Evolutionary conservation across 176 grass and related monocot genomes (phyloP), one percentile per base, ranked within the genome.

Genomic region (Puya raimondii): DNA sequence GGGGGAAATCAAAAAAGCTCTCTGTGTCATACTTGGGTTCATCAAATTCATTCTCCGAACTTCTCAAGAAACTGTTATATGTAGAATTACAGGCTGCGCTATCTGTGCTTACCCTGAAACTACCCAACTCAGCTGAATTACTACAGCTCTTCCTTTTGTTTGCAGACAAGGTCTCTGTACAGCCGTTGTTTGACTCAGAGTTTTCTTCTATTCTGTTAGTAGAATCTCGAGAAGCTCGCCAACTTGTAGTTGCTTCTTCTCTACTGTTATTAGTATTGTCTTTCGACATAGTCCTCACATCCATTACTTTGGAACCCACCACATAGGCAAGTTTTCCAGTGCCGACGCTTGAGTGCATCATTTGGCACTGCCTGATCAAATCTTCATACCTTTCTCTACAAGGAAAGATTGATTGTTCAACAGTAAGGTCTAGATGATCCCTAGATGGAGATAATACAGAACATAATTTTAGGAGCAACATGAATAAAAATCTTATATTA

Each of bases 271-370:
- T 69, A 58, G 66, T 63, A 47, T 59, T 82, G 72, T 97, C 94
- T 81, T 90, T 97, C 10, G 94, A 81, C 54, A 69, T 53, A 69
- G 84, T 97, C 76, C 94, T 91, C 51, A 90, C 80, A 82, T 97
- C 94, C 94, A 97, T 97, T 68, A 93, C 79, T 74, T 89, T 91
- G 8, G 94, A 97, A 47, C 94, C 94, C 63, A 97, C 84, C 75
- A 88, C 74, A 18, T 97, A 93, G 1, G 94, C 94, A 61, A 97
- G 86, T 73, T 90, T 80, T 74, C 94, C 94, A 54, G 94, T 97
- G 68, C 94, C 94, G 66, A 97, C 84, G 74, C 94, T 97, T 79
- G 84, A 75, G 42, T 97, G 89, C 81, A 97, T 90, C 59, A 74
- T 70, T 80, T 84, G 87, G 74, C 94, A 93, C 72, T 97, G 84